Percentiles rank a stretch among this genome's conserved stretches.
These are phyloP conservation scores for Sanghuangporus baumii DNA, from an alignment of 1,284 basidiomycete species.

Conservation along the genomic window DNA sequence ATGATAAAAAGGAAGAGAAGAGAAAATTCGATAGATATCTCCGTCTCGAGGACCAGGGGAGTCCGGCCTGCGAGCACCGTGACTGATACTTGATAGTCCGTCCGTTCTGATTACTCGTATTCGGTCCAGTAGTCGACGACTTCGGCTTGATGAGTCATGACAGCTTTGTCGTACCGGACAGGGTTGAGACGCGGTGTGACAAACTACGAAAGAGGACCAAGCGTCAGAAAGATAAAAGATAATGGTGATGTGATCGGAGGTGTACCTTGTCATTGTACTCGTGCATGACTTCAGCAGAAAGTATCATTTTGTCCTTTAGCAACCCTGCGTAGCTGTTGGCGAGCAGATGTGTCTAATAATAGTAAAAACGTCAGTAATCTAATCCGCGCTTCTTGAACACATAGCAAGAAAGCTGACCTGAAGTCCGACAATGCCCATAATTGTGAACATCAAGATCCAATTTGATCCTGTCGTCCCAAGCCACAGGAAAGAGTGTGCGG, in stretches of 20 bases:
- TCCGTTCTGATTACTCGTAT: not conserved
- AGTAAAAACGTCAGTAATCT: not conserved
- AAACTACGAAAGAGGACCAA: constrained; percentile 44
- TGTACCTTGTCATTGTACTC: constrained; percentile 77
- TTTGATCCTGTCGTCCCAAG: constrained; percentile 62
- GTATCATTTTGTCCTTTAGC: constrained; percentile 69
- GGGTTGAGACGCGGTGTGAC: constrained; percentile 77
- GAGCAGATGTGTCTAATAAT: constrained; percentile 42
- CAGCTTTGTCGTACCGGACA: constrained; percentile 66
- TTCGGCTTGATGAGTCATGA: constrained; percentile 84
- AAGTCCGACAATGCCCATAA: constrained; percentile 58
- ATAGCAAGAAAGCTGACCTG: constrained; percentile 41
- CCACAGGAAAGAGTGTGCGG: constrained; percentile 68
- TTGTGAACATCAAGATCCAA: constrained; percentile 61
- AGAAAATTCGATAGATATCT: too few species aligned
- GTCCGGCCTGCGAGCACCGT: not conserved
- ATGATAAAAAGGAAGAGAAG: too few species aligned
- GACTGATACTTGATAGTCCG: not conserved
- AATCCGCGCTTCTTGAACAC: not conserved
- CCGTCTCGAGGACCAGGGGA: too few species aligned
- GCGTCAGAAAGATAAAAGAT: constrained; percentile 9
- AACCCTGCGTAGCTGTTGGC: constrained; percentile 54
- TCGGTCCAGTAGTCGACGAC: constrained; percentile 51
- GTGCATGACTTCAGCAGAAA: constrained; percentile 77
- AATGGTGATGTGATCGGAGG: constrained; percentile 19